Evolutionary conservation across 2,329 filamentous ascomycete genomes (phyloP), one percentile per base, ranked within the genome.

Genomic region (Metarhizium album): DNA sequence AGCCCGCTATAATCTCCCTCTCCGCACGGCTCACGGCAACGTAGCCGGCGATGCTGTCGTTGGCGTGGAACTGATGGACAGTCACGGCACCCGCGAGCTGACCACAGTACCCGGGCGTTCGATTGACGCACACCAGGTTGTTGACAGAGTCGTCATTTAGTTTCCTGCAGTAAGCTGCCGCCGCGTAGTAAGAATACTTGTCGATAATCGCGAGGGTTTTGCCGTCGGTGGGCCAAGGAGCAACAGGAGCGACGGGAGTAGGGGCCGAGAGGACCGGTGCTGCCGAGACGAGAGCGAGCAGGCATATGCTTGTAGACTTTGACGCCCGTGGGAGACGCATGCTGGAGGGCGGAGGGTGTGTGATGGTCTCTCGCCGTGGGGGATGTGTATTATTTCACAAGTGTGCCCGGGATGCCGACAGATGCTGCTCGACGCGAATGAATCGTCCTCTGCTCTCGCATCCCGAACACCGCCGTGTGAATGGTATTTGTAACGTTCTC

Each of bases 311-410:
- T 11, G 11, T 29, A 9, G 11, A 6, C 11, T 29, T 29, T 6
- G 27, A 29, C 7, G 27, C 2, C 2, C 11, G 4, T 4, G 13
- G n/a, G 16, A 37, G 13, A 2, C 13, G 35, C 35, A 37, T 37
- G 35, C 16, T 37, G 35, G 13, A 1, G 3, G 1, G 1, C 6
- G 5, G n/a, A 1, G 35, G 2, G 4, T n/a, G n/a, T n/a, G n/a
- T 37, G 35, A 37, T 5, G 35, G 35, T 18, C 16, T n/a, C n/a
- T n/a, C n/a, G n/a, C n/a, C n/a, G n/a, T n/a, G n/a, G n/a, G n/a
- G n/a, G n/a, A n/a, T n/a, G n/a, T n/a, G n/a, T n/a, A n/a, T n/a
- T n/a, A n/a, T n/a, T n/a, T n/a, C n/a, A n/a, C n/a, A n/a, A n/a
- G n/a, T n/a, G n/a, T n/a, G n/a, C n/a, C n/a, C n/a, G n/a, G n/a